These are phyloP conservation scores for Cystoisospora suis DNA, from an alignment of 169 alveolate genomes.

Conservation along the genomic window DNA sequence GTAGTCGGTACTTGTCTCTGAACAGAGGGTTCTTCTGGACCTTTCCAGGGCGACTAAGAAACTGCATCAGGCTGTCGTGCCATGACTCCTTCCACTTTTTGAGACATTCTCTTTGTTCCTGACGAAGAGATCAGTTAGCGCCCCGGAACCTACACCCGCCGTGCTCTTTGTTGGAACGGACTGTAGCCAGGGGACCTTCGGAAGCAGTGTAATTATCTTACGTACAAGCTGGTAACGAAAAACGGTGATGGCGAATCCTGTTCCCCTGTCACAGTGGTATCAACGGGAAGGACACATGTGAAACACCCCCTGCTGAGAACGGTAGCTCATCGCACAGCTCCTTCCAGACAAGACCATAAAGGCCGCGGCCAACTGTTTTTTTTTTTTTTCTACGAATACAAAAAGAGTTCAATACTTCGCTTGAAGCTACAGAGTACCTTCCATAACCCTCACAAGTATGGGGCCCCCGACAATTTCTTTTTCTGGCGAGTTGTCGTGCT, in stretches of 20 bases:
- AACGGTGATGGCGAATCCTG: slow-evolving; percentile 23
- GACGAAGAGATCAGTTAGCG: neutral
- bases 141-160: no score
- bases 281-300: neutral
- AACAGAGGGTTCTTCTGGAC: neutral
- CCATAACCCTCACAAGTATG: no score
- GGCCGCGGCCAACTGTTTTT: no score
- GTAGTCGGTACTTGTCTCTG: neutral
- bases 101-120: slow-evolving; percentile 31
- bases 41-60: neutral
- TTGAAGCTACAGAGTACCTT: no score
- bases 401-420: no score
- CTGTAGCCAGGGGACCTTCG: neutral
- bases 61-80: neutral
- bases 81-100: slow-evolving; percentile 3
- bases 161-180: no score
- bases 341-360: no score
- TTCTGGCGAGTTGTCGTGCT: no score
- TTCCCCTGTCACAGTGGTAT: neutral
- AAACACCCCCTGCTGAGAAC: no score
- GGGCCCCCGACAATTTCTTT: no score
- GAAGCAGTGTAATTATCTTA: neutral
- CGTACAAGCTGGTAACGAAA: slow-evolving; percentile 34
- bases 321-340: no score
- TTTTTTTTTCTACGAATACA: no score